Evolutionary conservation across 805 yeast genomes (phyloP), one percentile per base, ranked within the genome.

Genomic region (Barnettozyma vustinii): DNA sequence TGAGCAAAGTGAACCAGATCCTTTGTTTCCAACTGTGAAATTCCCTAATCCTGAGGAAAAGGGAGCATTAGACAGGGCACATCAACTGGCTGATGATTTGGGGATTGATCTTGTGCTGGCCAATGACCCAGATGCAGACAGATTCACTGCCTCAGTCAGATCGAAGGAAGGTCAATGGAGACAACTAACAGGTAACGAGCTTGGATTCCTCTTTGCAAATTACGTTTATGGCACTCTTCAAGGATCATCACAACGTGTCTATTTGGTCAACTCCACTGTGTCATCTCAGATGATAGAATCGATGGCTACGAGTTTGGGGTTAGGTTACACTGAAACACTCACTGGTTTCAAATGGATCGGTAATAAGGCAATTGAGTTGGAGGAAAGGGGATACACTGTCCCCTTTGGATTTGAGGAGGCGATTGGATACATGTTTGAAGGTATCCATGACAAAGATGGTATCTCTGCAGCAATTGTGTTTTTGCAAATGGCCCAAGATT

Each of bases 311-410:
- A 61, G 59, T 5, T 72, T 78, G 42, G 83, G 84, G 0, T 83
- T 84, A 61, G 71, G 77, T 42, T 86, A 75, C 65, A 75, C 71
- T 39, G 97, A 94, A 53, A 92, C 98, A 0, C 73, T 92, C 49
- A 92, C 98, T 1, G 99, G 99, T 1, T 92, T 92, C 72, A 92
- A 92, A 68, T 92, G 99, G 99, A 84, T 92, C 35, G 99, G 98
- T 4, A 92, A 92, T 62, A 78, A 80, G 54, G 94, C 96, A 2
- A 79, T 84, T 33, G 86, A 83, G 8, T 69, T 87, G 44, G 89
- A 85, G 54, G 52, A 61, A 0, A 63, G 76, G 40, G 96, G 96
- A 0, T 80, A 61, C 58, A 53, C 46, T 4, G 96, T 91, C 1
- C 96, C 96, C 0, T 90, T 92, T 70, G 97, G 87, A 0, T 92